A percentile compares a stretch with the other conserved stretches of the same genome.
These are phyloP conservation scores for Xylariomycetidae sp. DNA, from an alignment of 2,329 filamentous ascomycete genomes.

Conservation along the genomic window DNA sequence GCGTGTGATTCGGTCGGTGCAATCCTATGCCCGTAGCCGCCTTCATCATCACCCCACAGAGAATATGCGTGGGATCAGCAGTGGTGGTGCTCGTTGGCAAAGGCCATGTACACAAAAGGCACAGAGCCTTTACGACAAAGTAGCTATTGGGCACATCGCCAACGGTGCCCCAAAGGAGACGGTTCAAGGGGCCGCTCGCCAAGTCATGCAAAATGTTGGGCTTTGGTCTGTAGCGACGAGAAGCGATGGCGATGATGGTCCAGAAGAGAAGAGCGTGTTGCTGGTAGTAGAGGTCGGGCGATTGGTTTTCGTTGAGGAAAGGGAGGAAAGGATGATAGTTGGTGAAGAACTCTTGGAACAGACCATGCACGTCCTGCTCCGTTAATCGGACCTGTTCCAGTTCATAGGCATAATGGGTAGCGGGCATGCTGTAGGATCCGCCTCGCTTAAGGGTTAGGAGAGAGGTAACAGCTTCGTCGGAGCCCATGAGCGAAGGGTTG, in stretches of 20 bases:
- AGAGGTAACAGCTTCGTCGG: constrained; percentile 62
- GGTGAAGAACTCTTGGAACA: constrained; percentile 70
- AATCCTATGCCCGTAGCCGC: constrained; percentile 77
- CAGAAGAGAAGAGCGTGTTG: constrained; percentile 81
- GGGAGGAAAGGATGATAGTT: constrained; percentile 74
- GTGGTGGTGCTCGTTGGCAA: constrained; percentile 75
- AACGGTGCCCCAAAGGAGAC: constrained; percentile 71
- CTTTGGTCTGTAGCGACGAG: constrained; percentile 61
- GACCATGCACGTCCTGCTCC: constrained; percentile 53
- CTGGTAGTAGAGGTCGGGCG: constrained; percentile 68
- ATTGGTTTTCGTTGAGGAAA: constrained; percentile 60
- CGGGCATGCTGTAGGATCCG: constrained; percentile 52
- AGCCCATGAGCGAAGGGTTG: constrained; percentile 60
- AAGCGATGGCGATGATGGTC: constrained; percentile 71
- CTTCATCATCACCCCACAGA: constrained; percentile 82
- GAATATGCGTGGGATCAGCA: constrained; percentile 73
- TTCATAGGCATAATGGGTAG: constrained; percentile 51
- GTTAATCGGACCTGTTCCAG: constrained; percentile 59
- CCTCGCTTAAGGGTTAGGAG: constrained; percentile 61
- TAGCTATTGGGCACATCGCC: constrained; percentile 73
- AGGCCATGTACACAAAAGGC: constrained; percentile 75
- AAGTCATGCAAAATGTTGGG: constrained; percentile 61
- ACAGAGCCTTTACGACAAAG: constrained; percentile 75
- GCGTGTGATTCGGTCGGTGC: constrained; percentile 73
- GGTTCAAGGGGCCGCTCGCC: constrained; percentile 58